phyloP scores from a whole-genome alignment of 192 early-diverging fungal genomes.

The Bifiguratus adelaidae region DNA sequence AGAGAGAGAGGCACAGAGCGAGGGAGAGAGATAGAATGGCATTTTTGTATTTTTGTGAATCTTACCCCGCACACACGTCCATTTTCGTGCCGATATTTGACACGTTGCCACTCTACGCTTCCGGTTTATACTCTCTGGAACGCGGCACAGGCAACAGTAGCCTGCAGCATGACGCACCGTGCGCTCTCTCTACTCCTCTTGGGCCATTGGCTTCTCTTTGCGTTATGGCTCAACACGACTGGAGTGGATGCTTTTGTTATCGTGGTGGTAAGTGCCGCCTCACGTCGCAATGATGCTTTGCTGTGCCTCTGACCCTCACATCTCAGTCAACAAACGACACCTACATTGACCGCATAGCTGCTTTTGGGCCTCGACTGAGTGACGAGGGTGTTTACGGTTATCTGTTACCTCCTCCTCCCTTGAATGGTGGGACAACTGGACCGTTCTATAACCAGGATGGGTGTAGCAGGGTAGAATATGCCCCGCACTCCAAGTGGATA shows the following conservation, averaged over 20 bases:
- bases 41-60: background rate
- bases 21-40: too few species aligned
- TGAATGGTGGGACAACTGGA: too few species aligned
- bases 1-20: background rate
- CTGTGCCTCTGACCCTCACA: background rate
- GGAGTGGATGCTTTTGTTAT: background rate
- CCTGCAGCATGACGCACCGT: too few species aligned
- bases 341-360: slow-evolving; percentile 60
- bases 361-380: slow-evolving; percentile 73
- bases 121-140: too few species aligned
- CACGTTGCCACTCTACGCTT: too few species aligned
- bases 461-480: slow-evolving; percentile 31
- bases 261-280: background rate
- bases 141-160: too few species aligned
- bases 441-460: slow-evolving; percentile 36
- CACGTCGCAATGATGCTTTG: background rate
- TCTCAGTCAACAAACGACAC: slow-evolving; percentile 40
- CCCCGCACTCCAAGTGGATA: slow-evolving; percentile 53
- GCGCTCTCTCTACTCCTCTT: too few species aligned
- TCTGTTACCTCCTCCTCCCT: slow-evolving; percentile 37
- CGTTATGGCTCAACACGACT: background rate
- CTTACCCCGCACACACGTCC: too few species aligned
- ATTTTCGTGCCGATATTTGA: too few species aligned
- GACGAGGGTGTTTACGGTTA: slow-evolving; percentile 60
- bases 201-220: too few species aligned